Evolutionary conservation across 129 eudicot species (phyloP).

Genomic region (Scalesia atractyloides): DNA sequence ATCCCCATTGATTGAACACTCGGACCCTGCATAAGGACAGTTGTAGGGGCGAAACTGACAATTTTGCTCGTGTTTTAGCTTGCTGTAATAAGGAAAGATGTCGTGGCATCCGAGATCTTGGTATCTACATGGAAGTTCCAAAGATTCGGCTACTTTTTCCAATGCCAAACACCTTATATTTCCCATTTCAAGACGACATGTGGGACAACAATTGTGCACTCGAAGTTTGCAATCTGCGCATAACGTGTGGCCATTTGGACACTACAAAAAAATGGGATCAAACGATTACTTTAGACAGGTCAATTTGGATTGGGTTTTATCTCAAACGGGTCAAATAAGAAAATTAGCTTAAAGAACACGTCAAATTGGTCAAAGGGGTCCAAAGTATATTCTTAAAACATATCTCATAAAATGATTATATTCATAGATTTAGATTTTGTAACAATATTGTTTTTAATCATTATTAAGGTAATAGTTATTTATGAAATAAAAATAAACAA

Average conservation of each 20-base stretch:
- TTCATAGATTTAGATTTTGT: background rate
- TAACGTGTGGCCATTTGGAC: conserved; percentile 88
- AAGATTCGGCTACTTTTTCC: conserved; percentile 83
- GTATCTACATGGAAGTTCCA: conserved; percentile 80
- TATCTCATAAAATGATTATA: background rate
- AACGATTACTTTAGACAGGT: background rate
- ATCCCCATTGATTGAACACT: conserved; percentile 74
- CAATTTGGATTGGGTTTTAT: background rate
- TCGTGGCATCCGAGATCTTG: conserved; percentile 75
- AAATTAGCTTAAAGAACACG: background rate
- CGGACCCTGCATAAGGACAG: conserved; percentile 91
- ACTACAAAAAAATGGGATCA: conserved; percentile 38
- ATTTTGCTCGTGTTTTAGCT: conserved; percentile 73
- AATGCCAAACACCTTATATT: conserved; percentile 86
- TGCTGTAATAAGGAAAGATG: conserved; percentile 70
- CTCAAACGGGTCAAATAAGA: background rate
- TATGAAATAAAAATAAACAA: background rate
- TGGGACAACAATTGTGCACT: conserved; percentile 79
- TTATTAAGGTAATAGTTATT: background rate
- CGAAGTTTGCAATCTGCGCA: conserved; percentile 77
- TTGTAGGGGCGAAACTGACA: conserved; percentile 86
- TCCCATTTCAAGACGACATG: conserved; percentile 76
- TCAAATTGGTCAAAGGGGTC: background rate
- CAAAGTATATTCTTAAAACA: background rate
- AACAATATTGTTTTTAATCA: background rate